These are phyloP conservation scores for Hyaloscypha bicolor DNA, from an alignment of 495 filamentous ascomycete genomes.

Conservation along the genomic window DNA sequence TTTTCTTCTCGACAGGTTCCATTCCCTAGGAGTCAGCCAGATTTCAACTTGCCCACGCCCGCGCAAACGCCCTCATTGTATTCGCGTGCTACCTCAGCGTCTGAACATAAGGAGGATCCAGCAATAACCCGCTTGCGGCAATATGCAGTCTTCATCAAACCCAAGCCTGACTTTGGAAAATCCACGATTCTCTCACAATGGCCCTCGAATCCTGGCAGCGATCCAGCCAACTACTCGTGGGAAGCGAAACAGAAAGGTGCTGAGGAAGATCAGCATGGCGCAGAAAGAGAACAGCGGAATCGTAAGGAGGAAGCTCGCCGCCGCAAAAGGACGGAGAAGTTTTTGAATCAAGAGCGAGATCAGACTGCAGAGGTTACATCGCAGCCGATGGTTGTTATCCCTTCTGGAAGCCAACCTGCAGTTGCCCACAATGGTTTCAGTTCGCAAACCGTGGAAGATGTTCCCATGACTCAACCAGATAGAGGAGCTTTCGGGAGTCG, in stretches of 20 bases:
- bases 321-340: slow-evolving; percentile 23
- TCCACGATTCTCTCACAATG: slow-evolving; percentile 28
- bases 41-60: slow-evolving; percentile 20
- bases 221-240: slow-evolving; percentile 30
- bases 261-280: slow-evolving; percentile 7
- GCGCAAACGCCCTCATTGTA: slow-evolving; percentile 26
- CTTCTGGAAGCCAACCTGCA: slow-evolving; percentile 30
- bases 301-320: slow-evolving; percentile 15
- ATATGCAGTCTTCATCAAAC: slow-evolving; percentile 29
- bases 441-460: slow-evolving; percentile 26
- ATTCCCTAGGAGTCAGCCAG: not conserved
- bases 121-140: slow-evolving; percentile 29
- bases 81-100: slow-evolving; percentile 22
- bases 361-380: not conserved
- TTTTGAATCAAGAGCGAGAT: slow-evolving; percentile 16
- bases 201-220: slow-evolving; percentile 25
- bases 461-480: slow-evolving; percentile 46
- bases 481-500: slow-evolving; percentile 41
- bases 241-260: slow-evolving; percentile 11
- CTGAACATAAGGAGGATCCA: slow-evolving; percentile 26
- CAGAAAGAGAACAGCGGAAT: slow-evolving; percentile 11
- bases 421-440: slow-evolving; percentile 15
- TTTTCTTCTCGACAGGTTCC: slow-evolving; percentile 18
- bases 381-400: slow-evolving; percentile 1
- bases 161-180: slow-evolving; percentile 21